Percentiles rank a stretch among this genome's conserved stretches.
phyloP scores from a whole-genome alignment of 2,329 filamentous ascomycete species.

The Cladophialophora yegresii region DNA sequence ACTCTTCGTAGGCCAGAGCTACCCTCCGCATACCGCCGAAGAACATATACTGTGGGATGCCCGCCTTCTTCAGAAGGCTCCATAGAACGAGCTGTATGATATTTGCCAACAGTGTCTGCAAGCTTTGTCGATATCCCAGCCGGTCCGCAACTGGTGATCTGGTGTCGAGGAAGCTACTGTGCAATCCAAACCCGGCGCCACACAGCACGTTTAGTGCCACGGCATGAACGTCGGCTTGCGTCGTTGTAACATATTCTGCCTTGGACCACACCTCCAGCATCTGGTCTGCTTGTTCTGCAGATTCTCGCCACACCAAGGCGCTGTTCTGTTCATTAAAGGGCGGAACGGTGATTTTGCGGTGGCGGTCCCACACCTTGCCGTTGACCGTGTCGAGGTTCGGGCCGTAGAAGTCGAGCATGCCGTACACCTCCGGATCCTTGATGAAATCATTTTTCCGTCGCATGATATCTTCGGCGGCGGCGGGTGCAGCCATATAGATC shows the following conservation, averaged over 20 bases:
- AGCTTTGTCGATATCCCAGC: conserved; percentile 27
- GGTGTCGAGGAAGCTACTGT: conserved; percentile 26
- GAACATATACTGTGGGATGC: conserved; percentile 21
- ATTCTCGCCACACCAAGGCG: conserved; percentile 45
- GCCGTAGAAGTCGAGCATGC: conserved; percentile 30
- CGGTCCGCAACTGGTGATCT: conserved; percentile 4
- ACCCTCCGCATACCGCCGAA: conserved; percentile 22
- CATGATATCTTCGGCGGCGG: conserved; percentile 15
- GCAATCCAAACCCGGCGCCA: conserved; percentile 36
- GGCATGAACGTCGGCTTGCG: conserved; percentile 32
- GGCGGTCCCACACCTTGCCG: conserved; percentile 45
- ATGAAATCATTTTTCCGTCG: conserved; percentile 24
- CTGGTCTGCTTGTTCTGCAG: conserved; percentile 40
- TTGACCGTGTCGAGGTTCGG: conserved; percentile 32
- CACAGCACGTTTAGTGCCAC: conserved; percentile 37
- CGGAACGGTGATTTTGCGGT: conserved; percentile 48
- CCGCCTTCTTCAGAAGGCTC: conserved; percentile 18
- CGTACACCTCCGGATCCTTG: conserved; percentile 28
- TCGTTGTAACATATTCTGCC: conserved; percentile 27
- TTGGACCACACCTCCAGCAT: conserved; percentile 37
- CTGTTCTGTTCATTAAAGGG: conserved; percentile 52
- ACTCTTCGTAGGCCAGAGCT: conserved; percentile 28
- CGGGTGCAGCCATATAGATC: conserved; percentile 27
- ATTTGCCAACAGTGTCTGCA: conserved; percentile 24
- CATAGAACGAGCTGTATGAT: conserved; percentile 27